Base-by-base conservation (phyloP, 2,329 filamentous ascomycete genomes). In the Lasiodiplodia gonubiensis region DNA sequence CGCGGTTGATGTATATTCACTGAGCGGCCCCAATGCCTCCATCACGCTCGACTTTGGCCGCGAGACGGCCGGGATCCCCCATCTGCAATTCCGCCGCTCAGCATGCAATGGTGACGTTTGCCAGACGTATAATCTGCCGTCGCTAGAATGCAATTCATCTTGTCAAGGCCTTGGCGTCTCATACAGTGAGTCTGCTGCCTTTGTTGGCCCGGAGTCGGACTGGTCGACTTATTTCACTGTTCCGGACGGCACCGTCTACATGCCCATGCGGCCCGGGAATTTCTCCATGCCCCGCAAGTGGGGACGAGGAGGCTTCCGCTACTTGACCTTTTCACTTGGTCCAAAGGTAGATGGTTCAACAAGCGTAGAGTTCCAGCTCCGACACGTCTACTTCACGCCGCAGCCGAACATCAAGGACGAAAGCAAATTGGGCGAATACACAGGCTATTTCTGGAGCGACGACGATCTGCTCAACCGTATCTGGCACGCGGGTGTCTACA, bases 401-500 rank as follows among this genome's bases (percentile, higher is more conserved):
- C 52, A 54, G 5, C 78, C 77, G 3, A 73, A 74, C 8, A 72
- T 74, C 18, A 74, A 76, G n/a, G 71, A 72, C 2, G 30, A 30
- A 4, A 59, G 55, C 55, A 39, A 81, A 60, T 70, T 81, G 7
- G 72, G 74, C 10, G 77, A 78, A 2, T 79, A 79, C 57, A 74
- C 77, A 30, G 80, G 80, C 1, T 81, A 81, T 33, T 74, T 76
- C 64, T 68, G 74, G 54, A 72, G 57, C 42, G 71, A 72, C 42
- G 75, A 79, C 65, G 75, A 79, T 11, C 67, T 75, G 16, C 59
- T 79, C 21, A 77, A 79, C 48, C 69, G 70, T 39, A 82, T 85
- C 67, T 85, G 84, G 83, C 85, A 86, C 70, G 75, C 75, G 61
- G 82, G 83, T 8, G 84, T 83, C 7, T 86, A 84, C 69, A 87